Base-by-base conservation (phyloP, 75 land plant species). In the Pinus tabuliformis region DNA sequence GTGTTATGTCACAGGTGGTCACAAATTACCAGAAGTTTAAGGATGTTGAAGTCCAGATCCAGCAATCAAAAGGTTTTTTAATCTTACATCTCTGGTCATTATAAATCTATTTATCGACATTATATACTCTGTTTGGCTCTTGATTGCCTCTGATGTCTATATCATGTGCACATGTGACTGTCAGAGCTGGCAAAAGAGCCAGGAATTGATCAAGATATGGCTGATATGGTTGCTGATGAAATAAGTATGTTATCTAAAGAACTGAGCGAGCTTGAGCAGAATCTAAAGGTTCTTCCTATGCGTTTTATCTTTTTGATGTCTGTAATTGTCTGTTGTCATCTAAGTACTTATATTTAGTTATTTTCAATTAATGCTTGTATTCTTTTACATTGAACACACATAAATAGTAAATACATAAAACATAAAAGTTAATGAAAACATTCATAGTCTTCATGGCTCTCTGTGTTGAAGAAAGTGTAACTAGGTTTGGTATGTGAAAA, bases 151-250 rank as follows among this genome's bases (percentile, higher is more conserved):
- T 49, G 54, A 49, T 49, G n/a, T 73, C 59, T 20, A 18, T 33
- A 20, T 68, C 52, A 68, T 68, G 11, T 68, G 49, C 5, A 28
- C 39, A 28, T 17, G 45, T 49, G 71, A 30, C 15, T 72, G 74
- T 17, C 80, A 94, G 99, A 89, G 61, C 73, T 96, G 76, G 83
- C 85, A 59, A 87, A 92, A 84, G 93, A 91, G 62, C 84, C 81
- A 58, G 90, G 81, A 9, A 77, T 66, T 37, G 99, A 97, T 77
- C 84, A 75, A 71, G 99, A 97, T 71, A 85, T 97, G 95, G 92
- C 87, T 26, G 96, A 91, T 57, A 91, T 97, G 98, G 92, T 97
- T 78, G 83, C 85, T 65, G 83, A 59, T 70, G 99, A 97, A 81
- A 66, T 88, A 64, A 81, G 71, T 22, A 70, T 78, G 65, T 81